These are phyloP conservation scores for Pyrenochaeta sp. DNA, from an alignment of 2,329 filamentous ascomycete species.

Conservation along the genomic window DNA sequence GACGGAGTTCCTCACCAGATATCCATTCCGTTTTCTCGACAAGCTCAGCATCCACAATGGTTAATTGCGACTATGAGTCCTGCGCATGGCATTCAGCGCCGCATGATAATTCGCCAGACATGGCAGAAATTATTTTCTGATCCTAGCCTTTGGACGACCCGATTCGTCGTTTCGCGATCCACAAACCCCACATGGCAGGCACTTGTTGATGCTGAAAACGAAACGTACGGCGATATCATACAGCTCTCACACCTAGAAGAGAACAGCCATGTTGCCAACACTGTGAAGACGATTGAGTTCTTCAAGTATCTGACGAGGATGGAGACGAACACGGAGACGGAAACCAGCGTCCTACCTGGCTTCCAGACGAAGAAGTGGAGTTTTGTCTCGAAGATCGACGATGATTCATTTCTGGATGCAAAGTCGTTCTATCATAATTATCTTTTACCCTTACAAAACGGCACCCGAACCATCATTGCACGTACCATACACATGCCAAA, in stretches of 20 bases:
- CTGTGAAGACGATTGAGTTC: not conserved
- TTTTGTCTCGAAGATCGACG: not conserved
- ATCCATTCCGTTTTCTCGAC: not conserved
- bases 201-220: not conserved
- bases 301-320: not conserved
- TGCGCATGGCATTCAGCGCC: not conserved
- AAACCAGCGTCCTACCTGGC: not conserved
- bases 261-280: not conserved
- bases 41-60: not conserved
- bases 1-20: not conserved
- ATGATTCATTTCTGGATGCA: not conserved
- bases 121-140: not conserved
- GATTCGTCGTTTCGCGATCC: not conserved
- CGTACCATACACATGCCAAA: not conserved
- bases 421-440: not conserved
- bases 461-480: not conserved
- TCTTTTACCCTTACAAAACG: not conserved
- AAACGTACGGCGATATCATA: not conserved
- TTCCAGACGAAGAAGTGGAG: not conserved
- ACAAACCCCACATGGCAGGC: not conserved
- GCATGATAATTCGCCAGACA: not conserved
- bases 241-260: not conserved
- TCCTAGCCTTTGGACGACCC: not conserved
- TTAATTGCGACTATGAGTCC: not conserved
- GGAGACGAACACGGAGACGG: not conserved